Base-by-base conservation (phyloP, 1,284 basidiomycete species). In the Sphagnurus paluster region DNA sequence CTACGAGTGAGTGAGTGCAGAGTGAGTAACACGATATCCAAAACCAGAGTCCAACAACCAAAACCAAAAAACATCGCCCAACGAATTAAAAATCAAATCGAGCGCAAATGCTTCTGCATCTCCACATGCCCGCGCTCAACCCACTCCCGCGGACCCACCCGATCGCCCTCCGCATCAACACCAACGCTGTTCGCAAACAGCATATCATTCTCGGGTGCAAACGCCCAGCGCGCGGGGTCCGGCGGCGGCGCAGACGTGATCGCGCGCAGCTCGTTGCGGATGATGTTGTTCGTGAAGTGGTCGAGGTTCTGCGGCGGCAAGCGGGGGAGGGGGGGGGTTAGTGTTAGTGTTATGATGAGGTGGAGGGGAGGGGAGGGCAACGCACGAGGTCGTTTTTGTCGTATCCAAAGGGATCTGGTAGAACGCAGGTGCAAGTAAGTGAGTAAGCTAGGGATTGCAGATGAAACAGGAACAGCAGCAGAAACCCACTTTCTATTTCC, bases 351-450 rank as follows among this genome's bases (percentile, higher is more conserved):
- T 16, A 28, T 38, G 11, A n/a, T 46, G 35, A 49, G 37, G 19
- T 32, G 35, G 37, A 30, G 25, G 26, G 44, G 44, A 29, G 21
- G 26, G 35, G 42, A 25, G 32, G 23, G 23, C 19, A n/a, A 62
- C 76, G 53, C 50, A 79, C 79, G 46, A 84, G 68, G 55, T 84
- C 83, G 59, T 86, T 84, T 60, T 80, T 83, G 63, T 84, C 83
- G 56, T 84, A 85, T 61, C 77, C 79, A 52, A 80, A 81, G 23
- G 80, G 78, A 67, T 81, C 79, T 81, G 54, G 32, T 41, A 40
- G 44, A 16, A 44, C n/a, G n/a, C n/a, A n/a, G n/a, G n/a, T n/a
- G n/a, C n/a, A n/a, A n/a, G n/a, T n/a, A n/a, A n/a, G n/a, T n/a
- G n/a, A n/a, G n/a, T n/a, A n/a, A n/a, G n/a, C n/a, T n/a, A n/a